Evolutionary conservation across 768 basidiomycete genomes (phyloP).

Genomic region (Crepidotus variabilis): DNA sequence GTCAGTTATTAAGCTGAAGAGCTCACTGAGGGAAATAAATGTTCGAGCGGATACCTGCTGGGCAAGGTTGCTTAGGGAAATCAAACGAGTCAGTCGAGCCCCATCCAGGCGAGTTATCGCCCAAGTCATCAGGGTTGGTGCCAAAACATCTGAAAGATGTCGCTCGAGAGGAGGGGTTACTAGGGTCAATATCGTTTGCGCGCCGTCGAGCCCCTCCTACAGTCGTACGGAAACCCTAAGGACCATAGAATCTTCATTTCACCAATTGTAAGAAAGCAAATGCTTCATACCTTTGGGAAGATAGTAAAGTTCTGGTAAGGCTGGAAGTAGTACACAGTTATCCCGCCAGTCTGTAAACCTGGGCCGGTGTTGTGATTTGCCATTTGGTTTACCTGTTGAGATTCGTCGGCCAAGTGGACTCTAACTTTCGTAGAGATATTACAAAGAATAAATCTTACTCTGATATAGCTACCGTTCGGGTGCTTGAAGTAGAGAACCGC

Average conservation of each 20-base stretch:
- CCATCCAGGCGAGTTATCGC: background rate
- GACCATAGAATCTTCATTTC: too few species aligned
- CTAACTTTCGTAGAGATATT: too few species aligned
- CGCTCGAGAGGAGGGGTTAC: background rate
- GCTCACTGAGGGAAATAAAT: background rate
- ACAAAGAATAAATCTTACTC: conserved; percentile 16
- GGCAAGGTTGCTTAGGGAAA: background rate
- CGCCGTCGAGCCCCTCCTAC: too few species aligned
- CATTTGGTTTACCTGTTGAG: background rate
- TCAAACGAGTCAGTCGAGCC: background rate
- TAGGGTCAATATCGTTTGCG: too few species aligned
- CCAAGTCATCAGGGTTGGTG: background rate
- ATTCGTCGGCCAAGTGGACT: too few species aligned
- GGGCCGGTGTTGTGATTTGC: too few species aligned
- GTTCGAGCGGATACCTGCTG: background rate
- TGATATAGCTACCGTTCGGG: too few species aligned
- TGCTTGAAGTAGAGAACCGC: conserved; percentile 21
- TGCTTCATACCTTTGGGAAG: background rate
- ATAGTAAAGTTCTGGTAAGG: background rate
- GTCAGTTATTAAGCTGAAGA: background rate
- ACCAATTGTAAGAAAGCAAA: too few species aligned
- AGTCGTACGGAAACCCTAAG: too few species aligned
- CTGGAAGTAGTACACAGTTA: conserved; percentile 20
- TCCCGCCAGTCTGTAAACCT: conserved; percentile 15
- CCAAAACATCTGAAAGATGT: background rate